Evolutionary conservation across 1,284 basidiomycete genomes (phyloP).

Genomic region (Boletus chippewaensis): DNA sequence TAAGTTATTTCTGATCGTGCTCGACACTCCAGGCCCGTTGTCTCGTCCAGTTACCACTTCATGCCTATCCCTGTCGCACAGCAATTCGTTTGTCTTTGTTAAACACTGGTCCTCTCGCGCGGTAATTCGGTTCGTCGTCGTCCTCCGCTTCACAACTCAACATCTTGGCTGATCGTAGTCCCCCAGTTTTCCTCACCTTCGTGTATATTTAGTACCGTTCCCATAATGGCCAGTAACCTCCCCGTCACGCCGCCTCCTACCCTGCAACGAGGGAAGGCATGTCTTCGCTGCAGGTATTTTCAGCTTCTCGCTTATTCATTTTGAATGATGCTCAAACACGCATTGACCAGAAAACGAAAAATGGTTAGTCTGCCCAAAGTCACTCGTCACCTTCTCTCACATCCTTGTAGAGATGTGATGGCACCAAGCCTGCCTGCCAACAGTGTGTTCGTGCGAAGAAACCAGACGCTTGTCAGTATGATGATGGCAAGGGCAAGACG

Average conservation of each 20-base stretch:
- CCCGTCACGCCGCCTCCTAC: constrained; percentile 29
- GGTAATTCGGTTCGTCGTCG: constrained; percentile 7
- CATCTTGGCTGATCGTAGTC: constrained; percentile 7
- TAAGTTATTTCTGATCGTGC: constrained; percentile 26
- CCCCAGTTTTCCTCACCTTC: constrained; percentile 19
- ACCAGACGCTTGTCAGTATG: constrained; percentile 51
- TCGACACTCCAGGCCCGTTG: constrained; percentile 3
- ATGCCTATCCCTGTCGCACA: constrained; percentile 22
- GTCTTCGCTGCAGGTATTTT: constrained; percentile 34
- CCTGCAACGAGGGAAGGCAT: constrained; percentile 34
- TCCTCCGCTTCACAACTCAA: not conserved
- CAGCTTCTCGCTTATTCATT: constrained; percentile 1
- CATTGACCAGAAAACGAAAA: constrained; percentile 57
- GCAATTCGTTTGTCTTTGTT: constrained; percentile 6
- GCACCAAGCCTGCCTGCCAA: constrained; percentile 52
- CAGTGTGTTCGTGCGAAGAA: constrained; percentile 58
- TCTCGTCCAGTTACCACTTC: constrained; percentile 13
- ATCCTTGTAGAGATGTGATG: constrained; percentile 48
- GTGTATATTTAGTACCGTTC: constrained; percentile 32
- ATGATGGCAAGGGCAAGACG: constrained; percentile 60
- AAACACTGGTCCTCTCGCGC: not conserved
- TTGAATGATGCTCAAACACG: constrained; percentile 12
- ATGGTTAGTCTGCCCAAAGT: constrained; percentile 47
- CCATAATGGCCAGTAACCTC: constrained; percentile 33
- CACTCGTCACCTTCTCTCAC: not conserved